Percentiles rank a stretch among this genome's conserved stretches.
phyloP scores from a whole-genome alignment of 225 moss, liverwort and hornwort species.

The Bryoerythrophyllum caledonicum region DNA sequence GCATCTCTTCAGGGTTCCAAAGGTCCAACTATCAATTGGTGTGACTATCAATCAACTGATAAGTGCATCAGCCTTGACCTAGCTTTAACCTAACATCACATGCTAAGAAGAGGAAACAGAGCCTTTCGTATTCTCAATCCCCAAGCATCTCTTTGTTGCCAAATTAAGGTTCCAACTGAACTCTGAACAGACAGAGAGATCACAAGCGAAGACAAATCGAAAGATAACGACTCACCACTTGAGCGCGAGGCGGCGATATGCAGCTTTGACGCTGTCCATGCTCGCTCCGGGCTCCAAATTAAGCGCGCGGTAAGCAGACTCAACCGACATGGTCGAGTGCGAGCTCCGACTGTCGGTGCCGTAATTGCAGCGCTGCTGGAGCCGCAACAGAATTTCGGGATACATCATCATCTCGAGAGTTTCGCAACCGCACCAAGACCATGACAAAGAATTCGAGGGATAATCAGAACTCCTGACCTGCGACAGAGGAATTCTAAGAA shows the following conservation, averaged over 20 bases:
- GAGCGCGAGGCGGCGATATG: constrained; percentile 85
- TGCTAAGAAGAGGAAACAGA: neutral
- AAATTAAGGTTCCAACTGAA: constrained; percentile 30
- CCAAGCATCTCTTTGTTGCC: neutral
- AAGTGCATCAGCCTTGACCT: too few relatives aligned
- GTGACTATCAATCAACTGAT: too few relatives aligned
- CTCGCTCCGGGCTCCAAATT: constrained; percentile 69
- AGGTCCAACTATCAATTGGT: too few relatives aligned
- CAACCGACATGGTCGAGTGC: constrained; percentile 57
- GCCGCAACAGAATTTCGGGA: constrained; percentile 27
- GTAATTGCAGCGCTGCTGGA: constrained; percentile 42
- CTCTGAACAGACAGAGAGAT: too few relatives aligned
- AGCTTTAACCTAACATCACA: too few relatives aligned
- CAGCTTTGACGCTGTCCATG: constrained; percentile 83
- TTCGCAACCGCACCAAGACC: neutral
- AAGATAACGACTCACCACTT: constrained; percentile 55
- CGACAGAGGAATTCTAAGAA: neutral
- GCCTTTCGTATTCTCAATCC: neutral
- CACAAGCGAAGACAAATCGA: neutral
- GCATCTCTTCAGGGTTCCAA: too few relatives aligned
- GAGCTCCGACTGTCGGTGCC: constrained; percentile 31
- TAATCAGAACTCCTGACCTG: neutral
- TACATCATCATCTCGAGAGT: neutral
- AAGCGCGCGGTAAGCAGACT: constrained; percentile 72
- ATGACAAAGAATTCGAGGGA: too few relatives aligned